Percentiles rank a stretch among this genome's conserved stretches.
Evolutionary conservation across 805 yeast species (phyloP).

Genomic region (Hanseniaspora meyeri): DNA sequence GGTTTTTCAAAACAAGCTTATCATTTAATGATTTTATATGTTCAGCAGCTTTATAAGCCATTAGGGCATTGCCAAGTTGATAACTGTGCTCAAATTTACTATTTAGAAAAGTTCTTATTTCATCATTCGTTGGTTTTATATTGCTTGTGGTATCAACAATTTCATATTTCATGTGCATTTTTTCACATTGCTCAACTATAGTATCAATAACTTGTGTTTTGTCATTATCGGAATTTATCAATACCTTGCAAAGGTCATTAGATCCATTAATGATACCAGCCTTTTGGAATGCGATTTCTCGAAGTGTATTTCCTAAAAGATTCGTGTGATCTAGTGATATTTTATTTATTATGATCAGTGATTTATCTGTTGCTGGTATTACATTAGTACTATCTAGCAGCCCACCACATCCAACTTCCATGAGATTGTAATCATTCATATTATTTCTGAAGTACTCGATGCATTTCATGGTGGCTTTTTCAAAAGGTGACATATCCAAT

Average conservation of each 20-base stretch:
- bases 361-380: slow-evolving; percentile 34
- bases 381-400: slow-evolving; percentile 81
- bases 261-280: slow-evolving; percentile 66
- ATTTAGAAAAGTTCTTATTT: slow-evolving; percentile 21
- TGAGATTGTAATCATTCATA: slow-evolving; percentile 57
- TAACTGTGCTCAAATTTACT: slow-evolving; percentile 62
- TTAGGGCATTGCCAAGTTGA: slow-evolving; percentile 56
- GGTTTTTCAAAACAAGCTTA: slow-evolving; percentile 23
- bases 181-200: slow-evolving; percentile 31
- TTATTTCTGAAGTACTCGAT: slow-evolving; percentile 54
- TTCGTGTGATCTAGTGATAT: slow-evolving; percentile 78
- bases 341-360: slow-evolving; percentile 67
- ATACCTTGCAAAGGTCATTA: slow-evolving; percentile 40
- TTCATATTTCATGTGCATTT: slow-evolving; percentile 23
- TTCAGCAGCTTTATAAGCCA: slow-evolving; percentile 50
- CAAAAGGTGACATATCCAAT: slow-evolving; percentile 78
- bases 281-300: slow-evolving; percentile 61
- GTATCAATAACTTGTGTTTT: slow-evolving; percentile 35
- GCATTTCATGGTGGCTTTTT: slow-evolving; percentile 73
- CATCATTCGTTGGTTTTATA: slow-evolving; percentile 24
- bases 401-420: slow-evolving; percentile 96
- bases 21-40: slow-evolving; percentile 19
- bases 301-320: slow-evolving; percentile 55
- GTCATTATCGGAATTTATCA: slow-evolving; percentile 60
- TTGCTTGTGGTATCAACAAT: slow-evolving; percentile 17